phyloP scores from a whole-genome alignment of 1,284 basidiomycete genomes.

The Papiliotrema nemorosa region DNA sequence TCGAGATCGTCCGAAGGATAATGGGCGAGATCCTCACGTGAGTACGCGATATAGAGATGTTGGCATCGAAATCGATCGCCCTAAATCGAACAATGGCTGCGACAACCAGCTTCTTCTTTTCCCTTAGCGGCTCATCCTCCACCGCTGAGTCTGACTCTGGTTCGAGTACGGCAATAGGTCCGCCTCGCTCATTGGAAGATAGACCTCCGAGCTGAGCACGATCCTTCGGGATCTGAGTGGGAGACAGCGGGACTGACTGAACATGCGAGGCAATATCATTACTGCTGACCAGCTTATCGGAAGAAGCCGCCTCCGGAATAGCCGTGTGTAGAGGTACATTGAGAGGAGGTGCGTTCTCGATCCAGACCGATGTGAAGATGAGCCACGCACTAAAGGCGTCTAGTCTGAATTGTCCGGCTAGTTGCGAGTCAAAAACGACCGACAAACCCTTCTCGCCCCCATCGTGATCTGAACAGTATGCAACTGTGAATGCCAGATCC shows the following conservation, averaged over 20 bases:
- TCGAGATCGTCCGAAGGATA: slow-evolving; percentile 34
- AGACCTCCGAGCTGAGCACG: too few relatives aligned
- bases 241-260: too few relatives aligned
- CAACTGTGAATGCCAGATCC: slow-evolving; percentile 40
- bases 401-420: slow-evolving; percentile 38
- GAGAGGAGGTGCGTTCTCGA: slow-evolving; percentile 38
- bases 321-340: slow-evolving; percentile 18
- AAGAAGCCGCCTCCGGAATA: slow-evolving; percentile 10
- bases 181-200: too few relatives aligned
- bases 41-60: slow-evolving; percentile 60
- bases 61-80: slow-evolving; percentile 65
- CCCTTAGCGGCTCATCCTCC: not conserved
- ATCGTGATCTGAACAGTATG: slow-evolving; percentile 14
- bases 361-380: slow-evolving; percentile 42
- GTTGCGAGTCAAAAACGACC: slow-evolving; percentile 46
- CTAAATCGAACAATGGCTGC: slow-evolving; percentile 64
- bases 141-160: not conserved
- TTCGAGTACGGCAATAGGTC: not conserved
- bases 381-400: slow-evolving; percentile 44
- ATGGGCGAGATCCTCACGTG: slow-evolving; percentile 62
- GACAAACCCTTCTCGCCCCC: slow-evolving; percentile 51
- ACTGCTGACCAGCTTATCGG: too few relatives aligned
- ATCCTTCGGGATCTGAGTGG: too few relatives aligned
- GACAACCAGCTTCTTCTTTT: slow-evolving; percentile 19
- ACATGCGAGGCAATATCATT: not conserved